Evolutionary conservation across 768 basidiomycete genomes (phyloP).

Genomic region (Mycena albidolilacea): DNA sequence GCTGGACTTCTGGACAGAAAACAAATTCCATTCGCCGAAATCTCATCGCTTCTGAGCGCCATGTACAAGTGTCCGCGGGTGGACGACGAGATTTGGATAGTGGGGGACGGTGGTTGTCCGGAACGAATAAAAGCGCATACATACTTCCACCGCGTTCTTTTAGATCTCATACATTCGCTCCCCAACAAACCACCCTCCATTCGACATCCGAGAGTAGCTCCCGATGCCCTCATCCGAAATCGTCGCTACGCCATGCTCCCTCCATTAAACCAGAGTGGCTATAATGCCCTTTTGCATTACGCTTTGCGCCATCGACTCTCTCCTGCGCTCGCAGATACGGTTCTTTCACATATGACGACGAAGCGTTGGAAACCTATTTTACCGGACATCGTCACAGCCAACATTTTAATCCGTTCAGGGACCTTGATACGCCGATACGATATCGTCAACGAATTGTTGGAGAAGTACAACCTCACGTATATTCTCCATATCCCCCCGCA

Average conservation of each 20-base stretch:
- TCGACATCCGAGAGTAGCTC: slow-evolving; percentile 40
- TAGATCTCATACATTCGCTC: slow-evolving; percentile 55
- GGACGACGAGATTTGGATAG: slow-evolving; percentile 56
- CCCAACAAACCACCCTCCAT: slow-evolving; percentile 44
- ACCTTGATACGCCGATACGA: slow-evolving; percentile 64
- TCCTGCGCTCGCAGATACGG: slow-evolving; percentile 57
- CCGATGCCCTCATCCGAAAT: slow-evolving; percentile 21
- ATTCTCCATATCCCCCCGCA: slow-evolving; percentile 20
- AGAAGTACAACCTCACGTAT: slow-evolving; percentile 5
- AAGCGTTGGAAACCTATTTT: slow-evolving; percentile 55
- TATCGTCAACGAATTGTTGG: slow-evolving; percentile 57
- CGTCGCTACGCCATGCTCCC: slow-evolving; percentile 45
- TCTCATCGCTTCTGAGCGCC: slow-evolving; percentile 62
- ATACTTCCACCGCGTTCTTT: slow-evolving; percentile 66
- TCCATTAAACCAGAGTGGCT: slow-evolving; percentile 57
- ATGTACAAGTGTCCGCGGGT: slow-evolving; percentile 64
- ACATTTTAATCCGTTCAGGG: slow-evolving; percentile 70
- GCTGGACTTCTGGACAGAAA: slow-evolving; percentile 66
- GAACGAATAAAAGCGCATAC: slow-evolving; percentile 55
- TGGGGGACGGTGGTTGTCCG: slow-evolving; percentile 43
- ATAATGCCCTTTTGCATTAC: slow-evolving; percentile 79
- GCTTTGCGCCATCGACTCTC: slow-evolving; percentile 73
- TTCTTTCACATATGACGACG: slow-evolving; percentile 71
- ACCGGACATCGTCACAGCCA: slow-evolving; percentile 68
- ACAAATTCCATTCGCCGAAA: slow-evolving; percentile 59